These are phyloP conservation scores for Bruguiera sexangula DNA, from an alignment of 345 rosid species.

Conservation along the genomic window DNA sequence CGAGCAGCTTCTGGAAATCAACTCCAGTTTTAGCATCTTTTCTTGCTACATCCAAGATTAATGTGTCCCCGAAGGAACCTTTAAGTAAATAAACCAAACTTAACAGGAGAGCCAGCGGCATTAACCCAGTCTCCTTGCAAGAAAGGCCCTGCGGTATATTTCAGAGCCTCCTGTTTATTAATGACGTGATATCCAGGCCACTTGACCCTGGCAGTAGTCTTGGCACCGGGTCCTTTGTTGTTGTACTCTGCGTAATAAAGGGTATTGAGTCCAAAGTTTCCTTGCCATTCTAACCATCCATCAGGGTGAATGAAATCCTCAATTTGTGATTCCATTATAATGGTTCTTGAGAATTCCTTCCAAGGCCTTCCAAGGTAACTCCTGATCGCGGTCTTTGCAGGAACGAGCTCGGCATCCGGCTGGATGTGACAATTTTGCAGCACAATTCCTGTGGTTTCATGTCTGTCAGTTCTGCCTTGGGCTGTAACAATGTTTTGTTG, in stretches of 20 bases:
- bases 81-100: constrained; percentile 14
- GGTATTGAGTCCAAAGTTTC: constrained; percentile 45
- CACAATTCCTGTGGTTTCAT: constrained; percentile 70
- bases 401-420: constrained; percentile 43
- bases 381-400: constrained; percentile 33
- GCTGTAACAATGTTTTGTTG: constrained; percentile 66
- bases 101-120: constrained; percentile 7
- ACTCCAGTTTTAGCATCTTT: not conserved
- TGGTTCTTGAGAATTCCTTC: constrained; percentile 61
- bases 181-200: constrained; percentile 68
- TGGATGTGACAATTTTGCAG: constrained; percentile 60
- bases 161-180: constrained; percentile 42
- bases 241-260: constrained; percentile 65
- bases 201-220: constrained; percentile 47
- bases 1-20: not conserved
- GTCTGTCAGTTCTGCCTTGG: constrained; percentile 56
- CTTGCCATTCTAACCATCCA: constrained; percentile 70
- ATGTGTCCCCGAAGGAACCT: not conserved
- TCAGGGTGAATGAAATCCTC: constrained; percentile 64
- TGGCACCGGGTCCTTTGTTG: constrained; percentile 58
- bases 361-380: constrained; percentile 83
- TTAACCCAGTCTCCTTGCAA: constrained; percentile 45
- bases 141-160: constrained; percentile 59
- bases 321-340: constrained; percentile 69
- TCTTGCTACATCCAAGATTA: not conserved